Percentiles rank a stretch among this genome's conserved stretches.
Conservation (phyloP, 306 rosid genomes). For the Corylus avellana region DNA sequence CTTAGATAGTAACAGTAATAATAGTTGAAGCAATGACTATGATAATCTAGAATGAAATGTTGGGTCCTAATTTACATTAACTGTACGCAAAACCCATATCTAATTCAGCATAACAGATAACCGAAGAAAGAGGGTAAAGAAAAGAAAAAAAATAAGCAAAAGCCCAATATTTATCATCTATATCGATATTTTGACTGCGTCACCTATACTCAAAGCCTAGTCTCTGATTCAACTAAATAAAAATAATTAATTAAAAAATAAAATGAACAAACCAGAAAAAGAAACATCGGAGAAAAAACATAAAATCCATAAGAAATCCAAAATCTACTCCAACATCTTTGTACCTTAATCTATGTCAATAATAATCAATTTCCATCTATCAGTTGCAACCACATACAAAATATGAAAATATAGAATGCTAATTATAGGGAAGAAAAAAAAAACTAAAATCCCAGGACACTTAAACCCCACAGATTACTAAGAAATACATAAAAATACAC, state of each 20-base stretch:
- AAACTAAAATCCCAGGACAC: not conserved
- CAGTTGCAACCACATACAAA: not conserved
- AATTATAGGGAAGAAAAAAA: not conserved
- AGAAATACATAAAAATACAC: not conserved
- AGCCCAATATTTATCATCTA: not conserved
- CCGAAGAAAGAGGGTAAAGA: not conserved
- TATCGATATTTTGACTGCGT: not conserved
- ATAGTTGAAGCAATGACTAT: not conserved
- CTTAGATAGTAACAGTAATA: not conserved
- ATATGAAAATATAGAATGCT: not conserved
- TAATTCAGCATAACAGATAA: not conserved
- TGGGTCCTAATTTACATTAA: not conserved
- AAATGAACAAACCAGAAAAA: not conserved
- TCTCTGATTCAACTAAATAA: not conserved
- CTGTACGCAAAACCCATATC: not conserved
- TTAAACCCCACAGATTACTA: not conserved
- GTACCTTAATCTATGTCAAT: not conserved
- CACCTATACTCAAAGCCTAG: not conserved
- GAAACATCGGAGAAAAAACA: not conserved
- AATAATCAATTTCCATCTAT: slow-evolving; percentile 3
- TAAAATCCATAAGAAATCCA: not conserved
- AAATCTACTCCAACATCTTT: not conserved
- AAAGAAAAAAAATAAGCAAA: not conserved
- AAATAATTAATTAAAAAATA: not conserved
- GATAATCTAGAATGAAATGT: not conserved